Evolutionary conservation across 176 grass and related monocot species (phyloP), one percentile per base, ranked within the genome.

Genomic region (Phoenix dactylifera): DNA sequence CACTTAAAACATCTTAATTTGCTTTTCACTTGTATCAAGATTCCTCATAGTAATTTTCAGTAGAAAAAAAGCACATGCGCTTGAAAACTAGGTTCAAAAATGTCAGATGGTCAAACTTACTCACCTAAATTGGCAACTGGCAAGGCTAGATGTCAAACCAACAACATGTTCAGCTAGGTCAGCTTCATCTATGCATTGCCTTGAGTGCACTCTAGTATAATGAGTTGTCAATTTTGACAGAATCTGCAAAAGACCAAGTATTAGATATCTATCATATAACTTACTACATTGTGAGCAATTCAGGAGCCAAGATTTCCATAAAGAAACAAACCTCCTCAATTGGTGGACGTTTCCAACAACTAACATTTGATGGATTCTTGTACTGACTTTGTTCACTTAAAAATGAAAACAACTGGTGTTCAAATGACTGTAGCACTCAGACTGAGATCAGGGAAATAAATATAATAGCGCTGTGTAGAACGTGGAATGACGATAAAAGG

Each of bases 111-210:
- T 18, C 25, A 32, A 52, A 49, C 4, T 56, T 55, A 76, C 74
- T 58, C 58, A 61, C 87, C 87, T 85, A 71, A 85, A 97, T 63
- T 74, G 83, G 72, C 84, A 97, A 68, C 35, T 88, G 48, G 84
- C 87, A 73, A 97, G 93, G 67, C 79, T 91, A 55, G 50, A 70
- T 32, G 87, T 91, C 70, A 97, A 80, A 62, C 93, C 87, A 64
- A 91, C 79, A 88, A 97, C 56, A 82, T 88, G 81, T 22, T 97
- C 87, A 17, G 81, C 87, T 60, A 97, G 59, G 79, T 97, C 87
- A 80, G 76, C 77, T 88, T 97, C 93, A 76, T 97, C 87, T 72
- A 56, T 52, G 70, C 93, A 97, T 65, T 88, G 84, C 63, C 84
- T 88, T 72, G 93, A 97, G 64, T 80, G 83, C 49, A 97, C 84